Percentiles rank a stretch among this genome's conserved stretches.
These are phyloP conservation scores for Teratosphaeriaceae sp. DNA, from an alignment of 2,329 filamentous ascomycete genomes.

Conservation along the genomic window DNA sequence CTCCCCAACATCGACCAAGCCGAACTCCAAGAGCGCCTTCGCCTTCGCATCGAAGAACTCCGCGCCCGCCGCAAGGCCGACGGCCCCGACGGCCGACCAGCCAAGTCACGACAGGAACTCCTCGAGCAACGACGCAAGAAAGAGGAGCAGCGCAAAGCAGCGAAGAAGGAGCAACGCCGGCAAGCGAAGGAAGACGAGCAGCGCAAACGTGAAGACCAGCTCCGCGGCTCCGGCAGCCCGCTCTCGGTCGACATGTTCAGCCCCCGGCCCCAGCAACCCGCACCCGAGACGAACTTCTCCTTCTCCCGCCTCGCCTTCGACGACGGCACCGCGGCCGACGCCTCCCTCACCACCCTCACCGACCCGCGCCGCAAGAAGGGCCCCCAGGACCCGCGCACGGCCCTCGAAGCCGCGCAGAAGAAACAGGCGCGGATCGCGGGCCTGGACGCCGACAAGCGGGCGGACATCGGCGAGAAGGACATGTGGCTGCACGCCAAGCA, in stretches of 20 bases:
- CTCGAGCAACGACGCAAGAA: conserved; percentile 85
- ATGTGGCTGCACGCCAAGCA: conserved; percentile 87
- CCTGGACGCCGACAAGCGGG: conserved; percentile 72
- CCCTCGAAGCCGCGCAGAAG: conserved; percentile 77
- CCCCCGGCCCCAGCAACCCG: conserved; percentile 43
- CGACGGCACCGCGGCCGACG: conserved; percentile 74
- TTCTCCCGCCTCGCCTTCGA: conserved; percentile 89
- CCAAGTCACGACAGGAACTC: conserved; percentile 81
- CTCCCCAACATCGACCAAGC: conserved; percentile 60
- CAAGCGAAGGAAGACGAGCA: conserved; percentile 77
- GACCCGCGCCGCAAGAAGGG: conserved; percentile 72
- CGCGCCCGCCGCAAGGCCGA: conserved; percentile 83
- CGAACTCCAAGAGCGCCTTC: conserved; percentile 69
- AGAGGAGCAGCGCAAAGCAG: conserved; percentile 75
- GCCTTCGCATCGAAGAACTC: conserved; percentile 76
- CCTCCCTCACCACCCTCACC: conserved; percentile 53
- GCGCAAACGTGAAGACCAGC: conserved; percentile 46
- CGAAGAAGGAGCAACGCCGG: conserved; percentile 78
- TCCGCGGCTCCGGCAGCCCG: conserved; percentile 54
- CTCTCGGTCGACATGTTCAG: conserved; percentile 40
- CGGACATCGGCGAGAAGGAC: conserved; percentile 88
- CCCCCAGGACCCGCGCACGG: conserved; percentile 75
- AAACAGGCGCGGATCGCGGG: conserved; percentile 73
- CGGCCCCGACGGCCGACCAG: conserved; percentile 70
- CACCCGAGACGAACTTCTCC: conserved; percentile 60